phyloP scores from a whole-genome alignment of 768 basidiomycete species.

The Lactifluus pinguis region DNA sequence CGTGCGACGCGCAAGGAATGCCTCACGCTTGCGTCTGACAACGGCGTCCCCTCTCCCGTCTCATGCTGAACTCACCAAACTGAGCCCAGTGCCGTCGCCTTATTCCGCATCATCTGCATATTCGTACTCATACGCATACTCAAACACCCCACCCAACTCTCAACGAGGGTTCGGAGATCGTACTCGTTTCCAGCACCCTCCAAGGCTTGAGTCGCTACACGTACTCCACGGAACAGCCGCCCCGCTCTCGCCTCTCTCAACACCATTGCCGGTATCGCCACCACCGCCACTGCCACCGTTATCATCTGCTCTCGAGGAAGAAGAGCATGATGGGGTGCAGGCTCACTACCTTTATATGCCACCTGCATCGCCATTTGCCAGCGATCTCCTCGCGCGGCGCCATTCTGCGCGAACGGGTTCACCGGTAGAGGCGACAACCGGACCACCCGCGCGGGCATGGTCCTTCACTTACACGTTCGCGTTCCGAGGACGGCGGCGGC shows the following conservation, averaged over 20 bases:
- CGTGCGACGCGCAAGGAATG: slow-evolving; percentile 20
- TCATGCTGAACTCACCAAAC: not conserved
- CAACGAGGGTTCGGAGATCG: slow-evolving; percentile 1
- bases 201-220: not conserved
- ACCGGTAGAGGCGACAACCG: not conserved
- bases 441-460: not conserved
- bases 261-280: not conserved
- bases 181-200: not conserved
- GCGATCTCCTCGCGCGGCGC: slow-evolving; percentile 5
- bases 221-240: not conserved
- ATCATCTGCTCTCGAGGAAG: slow-evolving; percentile 11
- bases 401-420: not conserved
- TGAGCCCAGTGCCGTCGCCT: slow-evolving; percentile 5
- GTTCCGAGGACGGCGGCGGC: slow-evolving; percentile 44
- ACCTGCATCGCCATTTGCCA: slow-evolving; percentile 2
- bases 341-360: slow-evolving; percentile 16
- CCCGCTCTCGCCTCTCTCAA: not conserved
- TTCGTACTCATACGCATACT: slow-evolving; percentile 19
- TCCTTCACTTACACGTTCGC: slow-evolving; percentile 47
- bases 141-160: slow-evolving; percentile 14
- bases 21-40: slow-evolving; percentile 13
- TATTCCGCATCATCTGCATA: slow-evolving; percentile 20
- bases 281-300: not conserved
- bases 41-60: slow-evolving; percentile 13
- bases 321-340: slow-evolving; percentile 19